Percentiles rank a stretch among this genome's conserved stretches.
Conservation (phyloP, 2,329 filamentous ascomycete species). For the Aspergillus ruber region DNA sequence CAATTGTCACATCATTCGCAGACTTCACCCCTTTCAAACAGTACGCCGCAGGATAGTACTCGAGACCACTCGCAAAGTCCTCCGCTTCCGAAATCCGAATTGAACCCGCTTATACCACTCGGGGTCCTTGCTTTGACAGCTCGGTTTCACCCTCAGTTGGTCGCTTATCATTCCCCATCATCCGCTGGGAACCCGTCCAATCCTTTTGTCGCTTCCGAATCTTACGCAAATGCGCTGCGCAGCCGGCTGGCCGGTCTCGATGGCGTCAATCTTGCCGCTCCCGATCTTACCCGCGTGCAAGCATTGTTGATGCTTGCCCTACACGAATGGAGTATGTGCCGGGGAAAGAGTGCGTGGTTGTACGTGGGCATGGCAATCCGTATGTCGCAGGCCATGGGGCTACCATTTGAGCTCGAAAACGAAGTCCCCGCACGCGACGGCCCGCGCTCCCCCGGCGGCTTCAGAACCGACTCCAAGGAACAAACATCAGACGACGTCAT, state of each 20-base stretch:
- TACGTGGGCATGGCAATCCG: slow-evolving; percentile 44
- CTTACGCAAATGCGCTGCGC: slow-evolving; percentile 49
- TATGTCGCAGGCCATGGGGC: slow-evolving; percentile 40
- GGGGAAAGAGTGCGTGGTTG: slow-evolving; percentile 48
- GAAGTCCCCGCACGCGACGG: slow-evolving; percentile 42
- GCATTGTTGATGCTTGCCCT: slow-evolving; percentile 51
- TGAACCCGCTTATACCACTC: slow-evolving; percentile 45
- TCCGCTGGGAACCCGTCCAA: slow-evolving; percentile 39
- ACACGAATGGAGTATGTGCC: slow-evolving; percentile 53
- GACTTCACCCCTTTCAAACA: slow-evolving; percentile 10
- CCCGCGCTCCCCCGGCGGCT: slow-evolving; percentile 28
- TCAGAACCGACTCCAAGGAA: slow-evolving; percentile 31
- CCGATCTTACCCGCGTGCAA: slow-evolving; percentile 48
- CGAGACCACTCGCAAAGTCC: slow-evolving; percentile 26
- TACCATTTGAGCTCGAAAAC: slow-evolving; percentile 42
- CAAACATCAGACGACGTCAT: slow-evolving; percentile 44
- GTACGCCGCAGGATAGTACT: slow-evolving; percentile 7
- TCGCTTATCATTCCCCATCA: slow-evolving; percentile 43
- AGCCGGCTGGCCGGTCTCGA: slow-evolving; percentile 40
- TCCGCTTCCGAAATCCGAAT: slow-evolving; percentile 26
- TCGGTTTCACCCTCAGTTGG: slow-evolving; percentile 47
- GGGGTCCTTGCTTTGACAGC: slow-evolving; percentile 52
- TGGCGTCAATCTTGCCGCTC: slow-evolving; percentile 34
- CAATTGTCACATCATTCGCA: slow-evolving; percentile 25
- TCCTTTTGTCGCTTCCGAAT: slow-evolving; percentile 47